Percentiles rank a stretch among this genome's conserved stretches.
These are phyloP conservation scores for Edaphochlamys debaryana DNA, from an alignment of 139 green algal species.

Conservation along the genomic window DNA sequence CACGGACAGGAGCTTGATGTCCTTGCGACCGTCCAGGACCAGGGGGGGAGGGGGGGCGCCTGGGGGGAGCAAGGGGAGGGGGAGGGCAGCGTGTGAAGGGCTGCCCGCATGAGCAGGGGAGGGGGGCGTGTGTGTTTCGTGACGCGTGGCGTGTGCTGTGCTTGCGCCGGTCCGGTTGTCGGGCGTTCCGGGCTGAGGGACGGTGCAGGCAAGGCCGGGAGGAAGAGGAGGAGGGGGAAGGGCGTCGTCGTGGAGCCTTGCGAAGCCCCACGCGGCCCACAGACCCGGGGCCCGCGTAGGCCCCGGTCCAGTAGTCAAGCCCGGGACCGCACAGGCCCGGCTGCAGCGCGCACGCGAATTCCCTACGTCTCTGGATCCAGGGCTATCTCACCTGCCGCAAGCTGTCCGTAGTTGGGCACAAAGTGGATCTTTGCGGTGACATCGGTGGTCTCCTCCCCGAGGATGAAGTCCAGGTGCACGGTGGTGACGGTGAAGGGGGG, in stretches of 20 bases:
- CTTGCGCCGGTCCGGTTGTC: no score
- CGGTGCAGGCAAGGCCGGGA: no score
- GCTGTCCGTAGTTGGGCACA: slow-evolving; percentile 61
- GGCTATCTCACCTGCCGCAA: slow-evolving; percentile 20
- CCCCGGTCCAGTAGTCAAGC: no score
- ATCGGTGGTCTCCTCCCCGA: slow-evolving; percentile 80
- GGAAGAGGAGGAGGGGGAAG: no score
- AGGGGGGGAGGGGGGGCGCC: slow-evolving; percentile 21
- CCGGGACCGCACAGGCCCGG: no score
- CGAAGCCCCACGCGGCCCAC: no score
- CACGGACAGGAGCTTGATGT: slow-evolving; percentile 69
- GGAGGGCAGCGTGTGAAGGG: background rate
- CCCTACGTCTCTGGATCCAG: no score
- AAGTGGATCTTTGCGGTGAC: slow-evolving; percentile 69
- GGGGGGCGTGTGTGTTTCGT: background rate
- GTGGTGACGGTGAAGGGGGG: slow-evolving; percentile 76
- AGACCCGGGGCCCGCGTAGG: no score
- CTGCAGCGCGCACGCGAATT: no score
- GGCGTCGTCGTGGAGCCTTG: no score
- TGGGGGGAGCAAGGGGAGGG: background rate
- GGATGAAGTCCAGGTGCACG: slow-evolving; percentile 80
- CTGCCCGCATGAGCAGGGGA: background rate
- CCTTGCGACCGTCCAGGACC: slow-evolving; percentile 53
- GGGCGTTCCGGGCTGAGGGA: no score
- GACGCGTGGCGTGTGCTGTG: background rate